Evolutionary conservation across 176 grass and related monocot genomes (phyloP).

Genomic region (Juncus inflexus): DNA sequence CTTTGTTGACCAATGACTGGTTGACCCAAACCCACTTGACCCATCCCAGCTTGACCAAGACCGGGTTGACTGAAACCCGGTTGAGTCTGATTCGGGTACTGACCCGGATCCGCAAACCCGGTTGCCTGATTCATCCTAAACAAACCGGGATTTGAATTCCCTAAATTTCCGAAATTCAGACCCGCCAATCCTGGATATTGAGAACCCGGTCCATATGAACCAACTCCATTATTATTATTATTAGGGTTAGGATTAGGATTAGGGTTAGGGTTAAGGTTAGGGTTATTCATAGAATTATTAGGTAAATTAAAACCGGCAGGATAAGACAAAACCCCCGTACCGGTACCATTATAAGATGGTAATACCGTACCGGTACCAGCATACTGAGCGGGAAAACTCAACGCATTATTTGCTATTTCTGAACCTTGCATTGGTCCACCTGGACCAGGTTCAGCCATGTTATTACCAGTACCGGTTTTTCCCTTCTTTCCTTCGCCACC

Average conservation of each 20-base stretch:
- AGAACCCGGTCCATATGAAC: slow-evolving; percentile 46
- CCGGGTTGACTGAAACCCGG: slow-evolving; percentile 21
- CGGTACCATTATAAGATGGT: slow-evolving; percentile 52
- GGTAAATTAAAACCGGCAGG: slow-evolving; percentile 42
- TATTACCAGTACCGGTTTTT: slow-evolving; percentile 35
- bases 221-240: slow-evolving; percentile 50
- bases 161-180: slow-evolving; percentile 25
- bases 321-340: slow-evolving; percentile 46
- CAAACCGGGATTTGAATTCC: slow-evolving; percentile 19
- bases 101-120: slow-evolving; percentile 10
- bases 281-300: slow-evolving; percentile 45
- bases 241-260: slow-evolving; percentile 35
- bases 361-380: slow-evolving; percentile 37
- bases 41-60: slow-evolving; percentile 30
- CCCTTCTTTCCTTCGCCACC: slow-evolving; percentile 90
- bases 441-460: slow-evolving; percentile 35
- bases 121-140: slow-evolving; percentile 65
- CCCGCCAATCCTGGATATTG: slow-evolving; percentile 44
- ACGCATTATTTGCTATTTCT: background rate
- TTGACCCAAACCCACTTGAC: slow-evolving; percentile 53
- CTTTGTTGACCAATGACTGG: slow-evolving; percentile 36
- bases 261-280: slow-evolving; percentile 33
- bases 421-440: slow-evolving; percentile 37
- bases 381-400: slow-evolving; percentile 42
- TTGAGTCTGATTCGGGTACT: slow-evolving; percentile 34